Evolutionary conservation across 2,329 filamentous ascomycete species (phyloP).

Genomic region (Talaromyces sp.): DNA sequence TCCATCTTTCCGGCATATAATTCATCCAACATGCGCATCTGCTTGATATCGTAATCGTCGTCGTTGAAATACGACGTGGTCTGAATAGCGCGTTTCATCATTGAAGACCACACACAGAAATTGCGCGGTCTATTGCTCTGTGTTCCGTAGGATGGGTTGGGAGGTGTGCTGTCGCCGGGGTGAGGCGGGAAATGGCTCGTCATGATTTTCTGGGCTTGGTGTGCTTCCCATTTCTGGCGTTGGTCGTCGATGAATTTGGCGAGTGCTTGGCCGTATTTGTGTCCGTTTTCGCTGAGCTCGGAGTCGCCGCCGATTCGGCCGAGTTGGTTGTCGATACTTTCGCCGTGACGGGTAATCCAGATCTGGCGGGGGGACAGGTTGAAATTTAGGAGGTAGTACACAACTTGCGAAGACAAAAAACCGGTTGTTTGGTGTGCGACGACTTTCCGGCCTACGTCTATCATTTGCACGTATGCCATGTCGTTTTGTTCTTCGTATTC

Average conservation of each 20-base stretch:
- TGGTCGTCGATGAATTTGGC: slow-evolving; percentile 81
- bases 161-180: slow-evolving; percentile 88
- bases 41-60: slow-evolving; percentile 93
- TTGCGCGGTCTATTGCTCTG: slow-evolving; percentile 67
- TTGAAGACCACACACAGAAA: slow-evolving; percentile 98
- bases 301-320: slow-evolving; percentile 93
- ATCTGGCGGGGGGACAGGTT: slow-evolving; percentile 94
- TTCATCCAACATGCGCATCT: slow-evolving; percentile 97
- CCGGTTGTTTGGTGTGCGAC: slow-evolving; percentile 87
- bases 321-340: slow-evolving; percentile 80
- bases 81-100: slow-evolving; percentile 86
- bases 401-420: slow-evolving; percentile 87
- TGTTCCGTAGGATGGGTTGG: slow-evolving; percentile 74
- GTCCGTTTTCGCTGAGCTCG: slow-evolving; percentile 74
- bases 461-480: slow-evolving; percentile 96
- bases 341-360: slow-evolving; percentile 95
- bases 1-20: slow-evolving; percentile 91
- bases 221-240: slow-evolving; percentile 75
- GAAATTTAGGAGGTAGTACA: slow-evolving; percentile 94
- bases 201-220: slow-evolving; percentile 74
- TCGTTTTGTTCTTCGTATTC: slow-evolving; percentile 86
- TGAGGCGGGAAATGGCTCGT: slow-evolving; percentile 83
- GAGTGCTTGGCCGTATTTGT: slow-evolving; percentile 74
- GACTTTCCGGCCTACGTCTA: slow-evolving; percentile 93
- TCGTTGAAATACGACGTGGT: slow-evolving; percentile 91